A percentile compares a stretch with the other conserved stretches of the same genome.
Evolutionary conservation across 768 basidiomycete genomes (phyloP).

Genomic region (Trametes maxima): DNA sequence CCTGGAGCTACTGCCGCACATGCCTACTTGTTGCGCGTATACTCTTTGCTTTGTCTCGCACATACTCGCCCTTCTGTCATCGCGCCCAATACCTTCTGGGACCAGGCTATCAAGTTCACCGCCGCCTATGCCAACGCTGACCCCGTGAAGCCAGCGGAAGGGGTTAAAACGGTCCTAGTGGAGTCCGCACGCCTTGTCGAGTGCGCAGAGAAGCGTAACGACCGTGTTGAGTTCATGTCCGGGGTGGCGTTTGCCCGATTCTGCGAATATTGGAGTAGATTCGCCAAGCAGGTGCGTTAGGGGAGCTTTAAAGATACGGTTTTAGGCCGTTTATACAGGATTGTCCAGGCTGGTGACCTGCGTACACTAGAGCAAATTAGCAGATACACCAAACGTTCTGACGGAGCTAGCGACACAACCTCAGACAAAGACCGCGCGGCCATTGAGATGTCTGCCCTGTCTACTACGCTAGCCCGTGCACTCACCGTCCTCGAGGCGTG

Average conservation of each 20-base stretch:
- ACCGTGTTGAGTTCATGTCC: slow-evolving; percentile 43
- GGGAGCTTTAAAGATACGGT: background rate
- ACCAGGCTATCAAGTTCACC: slow-evolving; percentile 58
- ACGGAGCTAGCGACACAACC: slow-evolving; percentile 1
- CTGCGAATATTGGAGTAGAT: slow-evolving; percentile 72
- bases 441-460: slow-evolving; percentile 35
- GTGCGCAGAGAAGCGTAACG: slow-evolving; percentile 40
- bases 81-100: slow-evolving; percentile 66
- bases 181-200: slow-evolving; percentile 48
- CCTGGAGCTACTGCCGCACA: slow-evolving; percentile 24
- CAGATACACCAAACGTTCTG: background rate
- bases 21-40: slow-evolving; percentile 43
- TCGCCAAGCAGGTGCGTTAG: slow-evolving; percentile 61
- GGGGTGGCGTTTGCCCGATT: slow-evolving; percentile 59
- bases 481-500: slow-evolving; percentile 43
- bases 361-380: slow-evolving; percentile 47
- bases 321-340: slow-evolving; percentile 33
- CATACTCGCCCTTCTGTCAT: slow-evolving; percentile 48
- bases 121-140: slow-evolving; percentile 37
- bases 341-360: slow-evolving; percentile 24
- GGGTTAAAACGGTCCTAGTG: slow-evolving; percentile 42
- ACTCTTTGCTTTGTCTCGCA: slow-evolving; percentile 51
- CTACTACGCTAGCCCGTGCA: slow-evolving; percentile 47
- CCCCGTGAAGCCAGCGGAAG: slow-evolving; percentile 32
- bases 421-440: slow-evolving; percentile 39